Evolutionary conservation across 345 rosid genomes (phyloP).

Genomic region (Eucalyptus polyanthemos): DNA sequence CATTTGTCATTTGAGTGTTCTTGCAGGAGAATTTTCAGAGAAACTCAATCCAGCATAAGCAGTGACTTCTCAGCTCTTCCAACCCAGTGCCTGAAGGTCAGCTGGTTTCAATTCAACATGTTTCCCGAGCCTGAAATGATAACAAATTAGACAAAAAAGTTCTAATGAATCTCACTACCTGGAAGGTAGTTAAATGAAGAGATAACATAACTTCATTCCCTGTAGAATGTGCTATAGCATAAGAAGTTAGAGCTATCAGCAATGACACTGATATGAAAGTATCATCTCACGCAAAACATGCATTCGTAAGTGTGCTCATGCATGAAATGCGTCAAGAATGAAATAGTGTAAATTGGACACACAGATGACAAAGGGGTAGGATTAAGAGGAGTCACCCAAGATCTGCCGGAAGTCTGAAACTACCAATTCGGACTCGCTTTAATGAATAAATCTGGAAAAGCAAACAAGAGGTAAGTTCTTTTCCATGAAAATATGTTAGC

Average conservation of each 20-base stretch:
- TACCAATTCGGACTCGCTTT: slow-evolving; percentile 80
- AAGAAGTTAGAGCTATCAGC: not conserved
- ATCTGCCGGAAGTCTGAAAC: slow-evolving; percentile 84
- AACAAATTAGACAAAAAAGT: not conserved
- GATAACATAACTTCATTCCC: not conserved
- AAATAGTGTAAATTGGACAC: not conserved
- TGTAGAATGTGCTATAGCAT: not conserved
- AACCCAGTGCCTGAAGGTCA: slow-evolving; percentile 64
- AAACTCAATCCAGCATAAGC: not conserved
- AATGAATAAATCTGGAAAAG: slow-evolving; percentile 58
- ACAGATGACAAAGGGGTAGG: not conserved
- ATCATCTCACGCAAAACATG: not conserved
- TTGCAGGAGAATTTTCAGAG: not conserved
- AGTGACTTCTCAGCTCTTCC: slow-evolving; percentile 19
- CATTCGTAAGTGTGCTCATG: not conserved
- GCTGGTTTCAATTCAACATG: slow-evolving; percentile 52
- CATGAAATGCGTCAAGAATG: not conserved
- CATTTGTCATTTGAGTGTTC: not conserved
- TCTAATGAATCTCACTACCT: not conserved
- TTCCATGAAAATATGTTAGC: not conserved
- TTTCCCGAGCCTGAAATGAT: slow-evolving; percentile 33
- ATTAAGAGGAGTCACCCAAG: slow-evolving; percentile 49
- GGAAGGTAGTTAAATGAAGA: not conserved
- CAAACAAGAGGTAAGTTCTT: not conserved
- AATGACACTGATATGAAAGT: not conserved